Conservation (phyloP, 2,329 filamentous ascomycete genomes). For the Diaporthe humulicola region DNA sequence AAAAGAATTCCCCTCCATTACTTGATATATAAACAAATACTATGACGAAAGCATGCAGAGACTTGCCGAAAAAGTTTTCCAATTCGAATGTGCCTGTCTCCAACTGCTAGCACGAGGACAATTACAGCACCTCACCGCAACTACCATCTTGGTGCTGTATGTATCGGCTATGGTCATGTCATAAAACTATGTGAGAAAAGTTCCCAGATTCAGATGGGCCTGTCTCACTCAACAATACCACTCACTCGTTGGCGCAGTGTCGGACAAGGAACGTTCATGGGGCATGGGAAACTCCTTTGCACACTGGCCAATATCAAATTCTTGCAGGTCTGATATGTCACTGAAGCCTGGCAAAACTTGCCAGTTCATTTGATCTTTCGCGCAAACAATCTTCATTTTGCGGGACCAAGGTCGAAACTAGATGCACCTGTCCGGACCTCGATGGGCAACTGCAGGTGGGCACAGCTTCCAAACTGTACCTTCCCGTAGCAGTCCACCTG, state of each 20-base stretch:
- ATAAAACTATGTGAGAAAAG: background rate
- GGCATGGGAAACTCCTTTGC: background rate
- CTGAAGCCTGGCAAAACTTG: too few species aligned
- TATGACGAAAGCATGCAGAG: background rate
- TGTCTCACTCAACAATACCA: background rate
- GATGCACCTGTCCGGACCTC: too few species aligned
- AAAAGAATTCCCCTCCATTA: too few species aligned
- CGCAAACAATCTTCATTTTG: too few species aligned
- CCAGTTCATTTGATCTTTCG: too few species aligned
- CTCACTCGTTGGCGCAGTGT: background rate
- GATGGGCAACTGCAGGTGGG: too few species aligned
- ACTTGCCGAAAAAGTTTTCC: background rate
- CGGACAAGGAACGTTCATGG: background rate
- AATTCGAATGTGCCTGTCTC: too few species aligned
- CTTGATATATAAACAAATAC: background rate
- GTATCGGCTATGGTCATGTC: too few species aligned
- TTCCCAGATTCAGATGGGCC: background rate
- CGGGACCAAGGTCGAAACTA: too few species aligned
- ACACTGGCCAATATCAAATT: background rate
- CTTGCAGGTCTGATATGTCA: background rate
- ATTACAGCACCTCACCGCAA: too few species aligned
- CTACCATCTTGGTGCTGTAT: background rate
- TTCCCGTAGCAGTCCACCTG: too few species aligned
- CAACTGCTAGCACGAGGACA: background rate
- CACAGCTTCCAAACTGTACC: too few species aligned